Percentiles rank a stretch among this genome's conserved stretches.
Conservation (phyloP, 2,329 filamentous ascomycete species). For the Coniochaeta sp. region DNA sequence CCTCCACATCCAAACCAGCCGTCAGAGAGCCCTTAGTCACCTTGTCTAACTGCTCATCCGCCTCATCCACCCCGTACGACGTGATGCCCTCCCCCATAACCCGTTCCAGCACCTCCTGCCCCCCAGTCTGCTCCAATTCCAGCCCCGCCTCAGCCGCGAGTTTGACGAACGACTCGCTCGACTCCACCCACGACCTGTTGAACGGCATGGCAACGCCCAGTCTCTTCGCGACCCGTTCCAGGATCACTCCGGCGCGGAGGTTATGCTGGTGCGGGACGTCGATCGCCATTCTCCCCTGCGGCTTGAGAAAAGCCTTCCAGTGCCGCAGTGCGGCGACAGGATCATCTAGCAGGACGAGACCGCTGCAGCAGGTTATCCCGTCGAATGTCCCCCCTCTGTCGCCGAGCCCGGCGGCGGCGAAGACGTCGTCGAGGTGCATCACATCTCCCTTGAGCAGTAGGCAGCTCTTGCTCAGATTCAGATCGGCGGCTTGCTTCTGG, state of each 20-base stretch:
- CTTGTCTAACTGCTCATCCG: constrained; percentile 21
- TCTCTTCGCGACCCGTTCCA: constrained; percentile 19
- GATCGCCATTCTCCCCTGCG: constrained; percentile 20
- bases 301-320: constrained; percentile 22
- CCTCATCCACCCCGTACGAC: constrained; percentile 17
- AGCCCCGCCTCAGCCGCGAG: constrained; percentile 21
- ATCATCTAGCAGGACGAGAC: constrained; percentile 23
- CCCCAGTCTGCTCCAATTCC: constrained; percentile 17
- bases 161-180: constrained; percentile 18
- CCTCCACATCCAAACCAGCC: constrained; percentile 10
- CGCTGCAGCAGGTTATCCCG: constrained; percentile 24
- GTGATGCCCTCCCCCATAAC: constrained; percentile 14
- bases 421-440: constrained; percentile 15
- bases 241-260: constrained; percentile 14
- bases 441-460: constrained; percentile 20
- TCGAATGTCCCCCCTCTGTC: constrained; percentile 18
- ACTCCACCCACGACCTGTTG: constrained; percentile 21
- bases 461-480: constrained; percentile 11
- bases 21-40: constrained; percentile 15
- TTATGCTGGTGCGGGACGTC: constrained; percentile 26
- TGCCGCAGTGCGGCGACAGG: constrained; percentile 17
- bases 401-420: constrained; percentile 9
- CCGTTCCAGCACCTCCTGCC: constrained; percentile 20
- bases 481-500: constrained; percentile 12
- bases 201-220: constrained; percentile 19